Evolutionary conservation across 2,329 filamentous ascomycete species (phyloP).

Genomic region (Curvularia lunata): DNA sequence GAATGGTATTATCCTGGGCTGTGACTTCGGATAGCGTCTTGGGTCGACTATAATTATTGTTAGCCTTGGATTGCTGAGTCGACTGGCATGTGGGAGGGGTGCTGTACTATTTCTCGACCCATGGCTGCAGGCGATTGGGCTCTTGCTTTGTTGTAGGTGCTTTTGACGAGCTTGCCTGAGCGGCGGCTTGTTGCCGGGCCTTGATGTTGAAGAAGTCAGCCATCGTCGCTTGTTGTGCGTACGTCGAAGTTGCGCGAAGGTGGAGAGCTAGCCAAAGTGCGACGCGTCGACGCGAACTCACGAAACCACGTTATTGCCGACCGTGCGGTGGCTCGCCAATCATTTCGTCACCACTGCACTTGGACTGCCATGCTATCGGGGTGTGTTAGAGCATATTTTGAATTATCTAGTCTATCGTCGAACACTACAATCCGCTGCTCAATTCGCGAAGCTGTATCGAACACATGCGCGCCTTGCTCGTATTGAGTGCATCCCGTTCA

Average conservation of each 20-base stretch:
- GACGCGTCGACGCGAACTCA: slow-evolving; percentile 41
- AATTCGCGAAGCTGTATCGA: slow-evolving; percentile 1
- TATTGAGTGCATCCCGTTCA: slow-evolving; percentile 3
- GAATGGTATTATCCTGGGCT: slow-evolving; percentile 96
- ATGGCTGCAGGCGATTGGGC: slow-evolving; percentile 76
- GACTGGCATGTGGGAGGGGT: neutral
- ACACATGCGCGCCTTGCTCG: slow-evolving; percentile 15
- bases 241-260: slow-evolving; percentile 16
- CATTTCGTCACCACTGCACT: slow-evolving; percentile 17
- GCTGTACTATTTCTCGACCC: slow-evolving; percentile 97
- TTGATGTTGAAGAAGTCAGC: slow-evolving; percentile 96
- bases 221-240: slow-evolving; percentile 59
- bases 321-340: slow-evolving; percentile 18
- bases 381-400: slow-evolving; percentile 11
- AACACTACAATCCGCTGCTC: neutral
- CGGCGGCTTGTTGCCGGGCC: slow-evolving; percentile 76
- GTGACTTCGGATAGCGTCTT: slow-evolving; percentile 94
- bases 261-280: slow-evolving; percentile 37
- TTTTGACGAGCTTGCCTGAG: slow-evolving; percentile 74
- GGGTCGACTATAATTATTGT: slow-evolving; percentile 70
- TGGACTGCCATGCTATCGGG: neutral
- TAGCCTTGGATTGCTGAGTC: slow-evolving; percentile 13
- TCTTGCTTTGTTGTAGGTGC: slow-evolving; percentile 67
- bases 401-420: slow-evolving; percentile 1
- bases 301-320: slow-evolving; percentile 40